These are phyloP conservation scores for Pseudevernia furfuracea DNA, from an alignment of 495 filamentous ascomycete species.

Conservation along the genomic window DNA sequence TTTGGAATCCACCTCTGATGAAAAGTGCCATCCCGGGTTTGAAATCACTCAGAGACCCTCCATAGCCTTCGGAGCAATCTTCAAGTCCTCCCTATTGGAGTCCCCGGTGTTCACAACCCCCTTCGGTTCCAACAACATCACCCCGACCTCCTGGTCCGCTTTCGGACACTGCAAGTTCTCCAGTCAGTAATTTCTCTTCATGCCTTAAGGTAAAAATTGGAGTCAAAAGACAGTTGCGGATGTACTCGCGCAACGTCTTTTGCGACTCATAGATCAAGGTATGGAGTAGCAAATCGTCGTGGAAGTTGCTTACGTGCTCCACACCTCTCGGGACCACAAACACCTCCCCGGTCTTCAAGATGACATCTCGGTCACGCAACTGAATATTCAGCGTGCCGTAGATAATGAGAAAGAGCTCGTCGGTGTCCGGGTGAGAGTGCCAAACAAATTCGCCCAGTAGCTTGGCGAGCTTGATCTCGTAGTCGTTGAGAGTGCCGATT, in stretches of 20 bases:
- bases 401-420: constrained; percentile 35
- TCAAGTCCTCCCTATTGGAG: constrained; percentile 6
- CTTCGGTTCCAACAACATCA: constrained; percentile 22
- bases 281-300: too few species aligned
- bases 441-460: constrained; percentile 33
- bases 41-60: background rate
- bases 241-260: background rate
- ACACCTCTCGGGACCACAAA: constrained; percentile 22
- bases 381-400: constrained; percentile 28
- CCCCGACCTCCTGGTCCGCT: constrained; percentile 20
- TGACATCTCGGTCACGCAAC: constrained; percentile 23
- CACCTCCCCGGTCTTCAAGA: constrained; percentile 21
- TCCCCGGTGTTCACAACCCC: constrained; percentile 21
- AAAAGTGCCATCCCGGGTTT: background rate
- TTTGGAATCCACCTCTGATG: background rate
- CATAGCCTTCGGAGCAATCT: constrained; percentile 13
- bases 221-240: background rate
- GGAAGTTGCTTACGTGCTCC: constrained; percentile 11
- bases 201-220: background rate
- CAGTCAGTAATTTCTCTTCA: background rate
- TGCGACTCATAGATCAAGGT: background rate
- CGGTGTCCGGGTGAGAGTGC: constrained; percentile 35
- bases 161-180: constrained; percentile 13
- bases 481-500: constrained; percentile 26
- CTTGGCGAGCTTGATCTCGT: constrained; percentile 34